Base-by-base conservation (phyloP, 805 yeast species). In the Saturnispora gosingensis region DNA sequence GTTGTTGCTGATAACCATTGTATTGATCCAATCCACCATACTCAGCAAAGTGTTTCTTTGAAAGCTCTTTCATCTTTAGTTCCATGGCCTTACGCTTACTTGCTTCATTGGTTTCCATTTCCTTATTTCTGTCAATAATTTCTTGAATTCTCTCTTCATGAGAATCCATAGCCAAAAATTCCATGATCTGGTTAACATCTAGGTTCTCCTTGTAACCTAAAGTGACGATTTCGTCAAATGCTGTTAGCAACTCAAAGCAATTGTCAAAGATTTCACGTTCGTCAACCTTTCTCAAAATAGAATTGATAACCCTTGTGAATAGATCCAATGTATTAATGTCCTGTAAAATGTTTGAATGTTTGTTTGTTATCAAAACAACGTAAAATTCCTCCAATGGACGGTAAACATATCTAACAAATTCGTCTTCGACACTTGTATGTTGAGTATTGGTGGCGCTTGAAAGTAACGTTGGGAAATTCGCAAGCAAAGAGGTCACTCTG, bases 81-180 rank as follows among this genome's bases (percentile, higher is more conserved):
- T 86, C 95, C 67, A 85, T 88, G 48, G 98, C 97, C 66, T 88
- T 83, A 70, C 95, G 85, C 72, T 91, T 91, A 70, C 98, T 84
- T 70, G 91, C 97, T 71, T 93, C 99, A 51, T 88, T 83, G 40
- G 99, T 99, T 69, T 91, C 99, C 62, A 87, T 72, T 71, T 93
- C 99, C 72, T 93, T 93, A 74, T 93, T 93, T 68, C 90, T 82
- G 71, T 88, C 98, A 61, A 93, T 93, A 66, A 93, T 90, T 67
- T 93, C 97, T 74, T 93, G 98, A 64, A 95, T 91, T 74, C 88
- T 91, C 72, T 93, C 99, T 71, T 93, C 99, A 67, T 93, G 97
- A 40, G 96, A 86, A 70, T 93, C 98, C 98, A 93, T 91, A 65
- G 88, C 91, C 72, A 93, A 74, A 70, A 87, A 91, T 11, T 95